Conservation (phyloP, 768 basidiomycete species). For the Pleurotus cornucopiae region DNA sequence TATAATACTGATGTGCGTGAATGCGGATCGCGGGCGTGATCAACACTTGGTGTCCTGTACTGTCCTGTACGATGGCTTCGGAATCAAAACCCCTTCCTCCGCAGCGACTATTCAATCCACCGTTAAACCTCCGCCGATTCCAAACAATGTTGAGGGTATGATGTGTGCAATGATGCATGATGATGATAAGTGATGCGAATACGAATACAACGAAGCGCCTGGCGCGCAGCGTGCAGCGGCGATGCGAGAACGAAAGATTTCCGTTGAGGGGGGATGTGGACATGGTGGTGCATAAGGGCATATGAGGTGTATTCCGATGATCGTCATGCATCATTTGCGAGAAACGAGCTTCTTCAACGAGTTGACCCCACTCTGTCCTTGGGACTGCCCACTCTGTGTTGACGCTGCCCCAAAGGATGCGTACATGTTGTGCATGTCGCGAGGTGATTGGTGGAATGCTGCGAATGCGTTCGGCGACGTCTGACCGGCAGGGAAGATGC, state of each 20-base stretch:
- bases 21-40: conserved; percentile 7
- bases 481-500: conserved; percentile 55
- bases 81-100: conserved; percentile 5
- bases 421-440: conserved; percentile 57
- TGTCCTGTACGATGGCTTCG: background rate
- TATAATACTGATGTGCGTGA: conserved; percentile 8
- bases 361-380: conserved; percentile 18
- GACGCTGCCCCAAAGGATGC: conserved; percentile 36
- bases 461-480: conserved; percentile 57
- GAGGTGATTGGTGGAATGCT: conserved; percentile 55
- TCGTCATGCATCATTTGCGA: conserved; percentile 22
- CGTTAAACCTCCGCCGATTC: conserved; percentile 6
- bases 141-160: conserved; percentile 5
- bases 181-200: conserved; percentile 3
- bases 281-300: no score
- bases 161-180: background rate
- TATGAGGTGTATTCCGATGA: no score
- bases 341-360: conserved; percentile 28
- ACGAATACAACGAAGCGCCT: conserved; percentile 8
- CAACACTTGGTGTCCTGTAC: background rate
- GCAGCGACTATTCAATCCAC: background rate
- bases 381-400: conserved; percentile 14
- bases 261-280: conserved; percentile 8
- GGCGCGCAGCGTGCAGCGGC: conserved; percentile 5
- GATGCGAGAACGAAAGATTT: conserved; percentile 9